phyloP scores from a whole-genome alignment of 179 eudicot species.

The Nepenthes alata region DNA sequence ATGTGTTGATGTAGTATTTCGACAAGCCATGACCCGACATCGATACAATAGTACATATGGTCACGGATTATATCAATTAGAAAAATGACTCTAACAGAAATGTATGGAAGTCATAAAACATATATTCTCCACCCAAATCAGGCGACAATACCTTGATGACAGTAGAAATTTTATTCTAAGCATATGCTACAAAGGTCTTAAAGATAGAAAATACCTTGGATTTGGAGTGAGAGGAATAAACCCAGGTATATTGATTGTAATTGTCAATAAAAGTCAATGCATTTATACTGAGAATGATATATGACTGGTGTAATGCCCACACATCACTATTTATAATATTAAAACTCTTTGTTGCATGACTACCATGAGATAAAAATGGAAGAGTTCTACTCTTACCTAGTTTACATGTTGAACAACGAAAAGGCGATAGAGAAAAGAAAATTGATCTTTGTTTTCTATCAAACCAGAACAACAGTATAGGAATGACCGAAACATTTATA shows the following conservation, averaged over 20 bases:
- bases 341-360: not conserved
- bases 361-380: slow-evolving; percentile 1
- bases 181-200: not conserved
- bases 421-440: not conserved
- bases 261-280: slow-evolving; percentile 1
- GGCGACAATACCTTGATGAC: slow-evolving; percentile 2
- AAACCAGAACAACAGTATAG: not conserved
- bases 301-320: slow-evolving; percentile 2
- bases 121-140: slow-evolving; percentile 12
- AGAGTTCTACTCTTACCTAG: slow-evolving; percentile 7
- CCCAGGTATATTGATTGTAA: not conserved
- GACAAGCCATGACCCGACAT: no score
- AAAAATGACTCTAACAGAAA: no score
- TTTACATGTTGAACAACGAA: not conserved
- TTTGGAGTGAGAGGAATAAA: slow-evolving; percentile 5
- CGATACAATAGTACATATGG: no score
- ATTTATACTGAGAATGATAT: not conserved
- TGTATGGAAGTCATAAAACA: not conserved
- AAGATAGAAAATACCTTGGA: not conserved
- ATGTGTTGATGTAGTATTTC: no score
- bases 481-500: slow-evolving; percentile 6
- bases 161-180: slow-evolving; percentile 5
- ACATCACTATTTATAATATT: not conserved
- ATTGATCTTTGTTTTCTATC: not conserved
- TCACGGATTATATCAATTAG: no score